These are phyloP conservation scores for Antarctomyces pellizariae DNA, from an alignment of 495 filamentous ascomycete species.

Conservation along the genomic window DNA sequence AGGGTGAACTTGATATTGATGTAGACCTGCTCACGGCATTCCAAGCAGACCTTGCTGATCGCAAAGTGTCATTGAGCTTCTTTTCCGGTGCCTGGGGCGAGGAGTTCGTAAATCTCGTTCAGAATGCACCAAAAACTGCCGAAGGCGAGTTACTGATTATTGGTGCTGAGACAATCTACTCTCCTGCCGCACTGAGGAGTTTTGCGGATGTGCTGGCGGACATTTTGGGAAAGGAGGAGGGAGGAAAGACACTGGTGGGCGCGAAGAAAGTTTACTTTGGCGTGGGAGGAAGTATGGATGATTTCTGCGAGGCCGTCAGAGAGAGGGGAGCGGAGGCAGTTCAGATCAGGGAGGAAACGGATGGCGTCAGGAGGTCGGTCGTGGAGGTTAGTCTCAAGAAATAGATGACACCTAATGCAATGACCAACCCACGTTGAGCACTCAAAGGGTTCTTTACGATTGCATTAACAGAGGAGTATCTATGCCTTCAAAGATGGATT, in stretches of 20 bases:
- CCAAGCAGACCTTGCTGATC: conserved; percentile 25
- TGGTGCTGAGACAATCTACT: conserved; percentile 91
- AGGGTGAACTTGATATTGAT: conserved; percentile 56
- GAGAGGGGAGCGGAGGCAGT: conserved; percentile 29
- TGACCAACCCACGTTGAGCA: too few relatives aligned
- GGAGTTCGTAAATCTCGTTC: conserved; percentile 36
- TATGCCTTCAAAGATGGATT: too few relatives aligned
- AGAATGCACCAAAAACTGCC: conserved; percentile 9
- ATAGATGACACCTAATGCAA: too few relatives aligned
- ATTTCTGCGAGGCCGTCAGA: conserved; percentile 45
- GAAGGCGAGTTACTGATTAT: conserved; percentile 30
- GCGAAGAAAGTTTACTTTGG: conserved; percentile 94
- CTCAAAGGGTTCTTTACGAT: too few relatives aligned
- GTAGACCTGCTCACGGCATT: conserved; percentile 37
- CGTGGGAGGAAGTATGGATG: conserved; percentile 79
- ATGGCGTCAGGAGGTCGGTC: conserved; percentile 32
- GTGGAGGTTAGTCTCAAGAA: conserved; percentile 18
- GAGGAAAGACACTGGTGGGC: conserved; percentile 39
- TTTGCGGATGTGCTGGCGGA: conserved; percentile 54
- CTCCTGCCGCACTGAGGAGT: conserved; percentile 40
- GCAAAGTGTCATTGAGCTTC: conserved; percentile 39
- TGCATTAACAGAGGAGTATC: too few relatives aligned
- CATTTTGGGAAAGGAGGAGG: conserved; percentile 24
- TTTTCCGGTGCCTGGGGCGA: conserved; percentile 69
- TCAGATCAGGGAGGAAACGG: conserved; percentile 35